Percentiles rank a stretch among this genome's conserved stretches.
Evolutionary conservation across 179 eudicot species (phyloP).

Genomic region (Spinacia oleracea): DNA sequence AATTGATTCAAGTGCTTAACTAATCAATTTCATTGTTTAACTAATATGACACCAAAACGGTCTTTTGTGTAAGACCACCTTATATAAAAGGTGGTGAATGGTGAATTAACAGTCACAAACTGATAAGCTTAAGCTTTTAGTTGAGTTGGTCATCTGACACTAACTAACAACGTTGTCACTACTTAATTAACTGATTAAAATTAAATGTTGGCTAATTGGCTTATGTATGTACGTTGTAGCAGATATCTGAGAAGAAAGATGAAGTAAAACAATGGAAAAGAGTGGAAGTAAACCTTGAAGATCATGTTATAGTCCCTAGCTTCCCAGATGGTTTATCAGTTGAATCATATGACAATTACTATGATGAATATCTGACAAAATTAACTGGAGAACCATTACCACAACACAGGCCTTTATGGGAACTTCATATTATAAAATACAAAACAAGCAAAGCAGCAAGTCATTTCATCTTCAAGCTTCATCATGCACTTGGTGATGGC

Average conservation of each 20-base stretch:
- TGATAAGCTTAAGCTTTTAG: too few species aligned
- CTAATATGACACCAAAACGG: too few species aligned
- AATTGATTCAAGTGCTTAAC: too few species aligned
- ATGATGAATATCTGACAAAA: constrained; percentile 58
- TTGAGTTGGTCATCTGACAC: too few species aligned
- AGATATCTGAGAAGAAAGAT: constrained; percentile 54
- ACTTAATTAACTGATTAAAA: background rate
- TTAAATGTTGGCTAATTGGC: too few species aligned
- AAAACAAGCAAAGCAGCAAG: constrained; percentile 60
- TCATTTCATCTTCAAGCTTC: constrained; percentile 55
- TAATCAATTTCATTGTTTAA: too few species aligned
- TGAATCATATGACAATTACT: constrained; percentile 41
- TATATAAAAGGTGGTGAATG: too few species aligned
- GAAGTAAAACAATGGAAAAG: constrained; percentile 62
- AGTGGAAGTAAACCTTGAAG: constrained; percentile 58
- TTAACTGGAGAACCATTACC: constrained; percentile 50
- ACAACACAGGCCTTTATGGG: constrained; percentile 71
- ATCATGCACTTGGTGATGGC: constrained; percentile 80
- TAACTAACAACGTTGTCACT: background rate
- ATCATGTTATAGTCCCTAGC: constrained; percentile 49
- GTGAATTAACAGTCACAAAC: background rate
- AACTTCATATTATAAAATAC: constrained; percentile 56
- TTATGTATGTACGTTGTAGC: background rate
- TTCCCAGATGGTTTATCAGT: constrained; percentile 37
- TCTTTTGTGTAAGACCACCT: too few species aligned